These are phyloP conservation scores for Thelonectria discophora DNA, from an alignment of 2,329 filamentous ascomycete genomes.

Conservation along the genomic window DNA sequence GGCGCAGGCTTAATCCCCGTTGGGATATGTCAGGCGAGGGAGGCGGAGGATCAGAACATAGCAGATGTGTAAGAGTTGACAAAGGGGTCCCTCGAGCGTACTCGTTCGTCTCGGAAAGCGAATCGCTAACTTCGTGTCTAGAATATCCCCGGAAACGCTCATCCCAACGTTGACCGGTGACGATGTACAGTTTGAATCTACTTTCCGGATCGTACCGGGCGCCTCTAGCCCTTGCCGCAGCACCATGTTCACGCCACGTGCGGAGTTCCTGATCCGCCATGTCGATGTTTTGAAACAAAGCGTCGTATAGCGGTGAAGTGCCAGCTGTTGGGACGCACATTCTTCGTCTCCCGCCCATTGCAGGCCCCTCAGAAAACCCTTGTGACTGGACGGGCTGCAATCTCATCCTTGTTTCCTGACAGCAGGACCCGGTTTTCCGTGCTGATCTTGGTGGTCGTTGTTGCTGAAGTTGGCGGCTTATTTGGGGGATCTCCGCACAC, in stretches of 20 bases:
- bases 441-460: background rate
- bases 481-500: background rate
- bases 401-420: background rate
- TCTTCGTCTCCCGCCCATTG: background rate
- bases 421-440: background rate
- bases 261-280: background rate
- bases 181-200: too few relatives aligned
- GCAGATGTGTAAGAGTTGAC: background rate
- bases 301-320: background rate
- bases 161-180: too few relatives aligned
- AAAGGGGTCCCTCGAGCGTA: background rate
- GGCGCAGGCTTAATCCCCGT: constrained; percentile 4
- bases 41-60: background rate
- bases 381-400: background rate
- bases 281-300: constrained; percentile 12
- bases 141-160: too few relatives aligned
- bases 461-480: background rate
- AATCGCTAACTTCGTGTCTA: background rate
- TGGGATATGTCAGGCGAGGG: background rate
- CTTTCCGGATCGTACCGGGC: background rate
- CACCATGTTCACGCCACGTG: background rate
- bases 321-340: background rate
- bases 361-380: background rate
- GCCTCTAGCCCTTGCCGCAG: background rate
- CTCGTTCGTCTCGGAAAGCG: background rate